Evolutionary conservation across 108 stramenopile species (phyloP).

Genomic region (Nitzschia palea): DNA sequence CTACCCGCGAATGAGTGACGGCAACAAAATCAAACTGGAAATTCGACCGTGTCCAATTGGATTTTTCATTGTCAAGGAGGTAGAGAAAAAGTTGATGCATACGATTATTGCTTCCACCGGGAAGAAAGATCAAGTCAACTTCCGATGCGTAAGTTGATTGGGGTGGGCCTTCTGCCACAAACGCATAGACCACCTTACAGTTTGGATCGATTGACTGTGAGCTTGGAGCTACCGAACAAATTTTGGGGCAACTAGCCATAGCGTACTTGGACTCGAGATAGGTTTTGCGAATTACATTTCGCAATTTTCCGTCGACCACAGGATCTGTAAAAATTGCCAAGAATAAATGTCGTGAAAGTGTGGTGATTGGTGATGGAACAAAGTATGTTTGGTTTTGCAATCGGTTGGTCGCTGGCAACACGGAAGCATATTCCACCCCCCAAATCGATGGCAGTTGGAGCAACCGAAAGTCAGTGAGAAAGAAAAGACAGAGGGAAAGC

Average conservation of each 20-base stretch:
- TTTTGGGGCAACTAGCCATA: too few relatives aligned
- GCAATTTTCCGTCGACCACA: not conserved
- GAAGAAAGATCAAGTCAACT: not conserved
- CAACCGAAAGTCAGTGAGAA: too few relatives aligned
- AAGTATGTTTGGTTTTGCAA: too few relatives aligned
- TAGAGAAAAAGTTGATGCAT: not conserved
- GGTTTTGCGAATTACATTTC: conserved; percentile 11
- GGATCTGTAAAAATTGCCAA: conserved; percentile 3
- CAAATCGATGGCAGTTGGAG: too few relatives aligned
- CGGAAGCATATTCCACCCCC: too few relatives aligned
- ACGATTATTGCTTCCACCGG: not conserved
- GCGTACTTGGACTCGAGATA: conserved; percentile 8
- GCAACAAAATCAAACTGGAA: conserved; percentile 11
- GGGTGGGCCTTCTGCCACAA: not conserved
- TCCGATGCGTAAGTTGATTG: not conserved
- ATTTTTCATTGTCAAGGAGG: conserved; percentile 6
- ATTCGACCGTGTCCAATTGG: not conserved
- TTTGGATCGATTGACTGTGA: too few relatives aligned
- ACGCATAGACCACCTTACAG: conserved; percentile 4
- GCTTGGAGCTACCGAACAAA: too few relatives aligned
- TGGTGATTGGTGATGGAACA: too few relatives aligned
- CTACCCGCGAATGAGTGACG: not conserved
- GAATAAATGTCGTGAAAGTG: not conserved
- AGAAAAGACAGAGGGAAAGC: too few relatives aligned
- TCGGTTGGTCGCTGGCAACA: too few relatives aligned